Conservation (phyloP, 2,329 filamentous ascomycete genomes). For the Elsinoe australis region DNA sequence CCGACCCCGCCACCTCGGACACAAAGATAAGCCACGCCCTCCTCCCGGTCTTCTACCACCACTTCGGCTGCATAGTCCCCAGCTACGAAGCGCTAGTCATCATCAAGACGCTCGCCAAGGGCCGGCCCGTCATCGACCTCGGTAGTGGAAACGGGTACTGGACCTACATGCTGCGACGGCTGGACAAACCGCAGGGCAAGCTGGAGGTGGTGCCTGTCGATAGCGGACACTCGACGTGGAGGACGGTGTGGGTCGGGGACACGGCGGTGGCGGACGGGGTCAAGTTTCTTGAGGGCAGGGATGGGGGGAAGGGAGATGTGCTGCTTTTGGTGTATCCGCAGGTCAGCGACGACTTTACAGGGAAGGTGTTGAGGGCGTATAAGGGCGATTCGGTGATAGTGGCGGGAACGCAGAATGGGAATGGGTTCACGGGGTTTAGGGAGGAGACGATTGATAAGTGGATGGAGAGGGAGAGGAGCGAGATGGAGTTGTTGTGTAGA, state of each 20-base stretch:
- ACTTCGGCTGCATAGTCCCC: conserved; percentile 67
- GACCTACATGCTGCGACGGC: conserved; percentile 59
- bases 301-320: conserved; percentile 48
- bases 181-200: conserved; percentile 39
- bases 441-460: conserved; percentile 58
- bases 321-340: conserved; percentile 67
- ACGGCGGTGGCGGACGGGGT: conserved; percentile 56
- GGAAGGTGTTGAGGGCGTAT: conserved; percentile 53
- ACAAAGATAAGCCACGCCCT: conserved; percentile 57
- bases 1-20: conserved; percentile 45
- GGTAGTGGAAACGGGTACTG: conserved; percentile 70
- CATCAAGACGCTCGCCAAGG: conserved; percentile 48
- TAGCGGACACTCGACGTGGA: conserved; percentile 59
- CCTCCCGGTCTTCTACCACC: conserved; percentile 67
- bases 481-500: conserved; percentile 55
- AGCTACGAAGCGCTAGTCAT: conserved; percentile 58
- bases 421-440: conserved; percentile 65
- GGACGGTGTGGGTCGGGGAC: conserved; percentile 61
- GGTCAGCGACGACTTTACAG: conserved; percentile 60
- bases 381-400: conserved; percentile 58
- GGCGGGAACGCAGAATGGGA: conserved; percentile 65
- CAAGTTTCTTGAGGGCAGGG: conserved; percentile 46
- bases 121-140: conserved; percentile 54
- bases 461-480: conserved; percentile 49
- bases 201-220: conserved; percentile 53